Evolutionary conservation across 352 stramenopile species (phyloP).

Genomic region (Phytopythium helicoides): DNA sequence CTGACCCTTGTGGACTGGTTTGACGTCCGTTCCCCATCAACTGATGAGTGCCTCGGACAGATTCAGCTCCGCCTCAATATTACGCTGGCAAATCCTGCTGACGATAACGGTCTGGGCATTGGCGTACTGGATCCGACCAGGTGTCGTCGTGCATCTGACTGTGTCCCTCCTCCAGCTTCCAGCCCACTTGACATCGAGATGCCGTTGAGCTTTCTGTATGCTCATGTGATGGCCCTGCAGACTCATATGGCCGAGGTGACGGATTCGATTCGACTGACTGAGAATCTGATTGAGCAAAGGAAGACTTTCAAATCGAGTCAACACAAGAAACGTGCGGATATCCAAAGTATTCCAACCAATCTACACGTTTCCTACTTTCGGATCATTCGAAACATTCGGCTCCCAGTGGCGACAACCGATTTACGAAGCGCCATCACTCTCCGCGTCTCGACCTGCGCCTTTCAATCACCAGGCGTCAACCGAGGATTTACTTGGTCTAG

Average conservation of each 20-base stretch:
- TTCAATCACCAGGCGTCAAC: constrained; percentile 34
- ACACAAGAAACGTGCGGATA: constrained; percentile 78
- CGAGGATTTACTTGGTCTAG: constrained; percentile 54
- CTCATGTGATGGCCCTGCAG: constrained; percentile 66
- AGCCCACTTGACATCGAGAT: constrained; percentile 63
- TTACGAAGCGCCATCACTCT: background rate
- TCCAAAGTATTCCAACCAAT: constrained; percentile 82
- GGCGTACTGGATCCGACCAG: constrained; percentile 4
- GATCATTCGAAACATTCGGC: constrained; percentile 63
- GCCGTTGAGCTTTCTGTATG: constrained; percentile 65
- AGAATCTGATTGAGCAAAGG: constrained; percentile 61
- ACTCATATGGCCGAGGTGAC: constrained; percentile 60
- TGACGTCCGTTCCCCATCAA: constrained; percentile 57
- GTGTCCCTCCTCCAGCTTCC: constrained; percentile 29
- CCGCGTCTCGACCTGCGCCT: constrained; percentile 8
- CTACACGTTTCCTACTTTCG: constrained; percentile 83
- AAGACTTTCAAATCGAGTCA: constrained; percentile 85
- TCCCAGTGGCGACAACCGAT: constrained; percentile 16
- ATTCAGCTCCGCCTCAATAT: constrained; percentile 77
- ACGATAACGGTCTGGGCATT: constrained; percentile 4
- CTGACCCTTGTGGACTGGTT: constrained; percentile 81
- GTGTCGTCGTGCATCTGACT: constrained; percentile 38
- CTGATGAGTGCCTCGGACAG: constrained; percentile 61
- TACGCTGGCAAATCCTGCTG: constrained; percentile 52
- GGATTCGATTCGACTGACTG: constrained; percentile 64